Evolutionary conservation across 2,329 filamentous ascomycete genomes (phyloP).

Genomic region (Trichoderma pleuroti): DNA sequence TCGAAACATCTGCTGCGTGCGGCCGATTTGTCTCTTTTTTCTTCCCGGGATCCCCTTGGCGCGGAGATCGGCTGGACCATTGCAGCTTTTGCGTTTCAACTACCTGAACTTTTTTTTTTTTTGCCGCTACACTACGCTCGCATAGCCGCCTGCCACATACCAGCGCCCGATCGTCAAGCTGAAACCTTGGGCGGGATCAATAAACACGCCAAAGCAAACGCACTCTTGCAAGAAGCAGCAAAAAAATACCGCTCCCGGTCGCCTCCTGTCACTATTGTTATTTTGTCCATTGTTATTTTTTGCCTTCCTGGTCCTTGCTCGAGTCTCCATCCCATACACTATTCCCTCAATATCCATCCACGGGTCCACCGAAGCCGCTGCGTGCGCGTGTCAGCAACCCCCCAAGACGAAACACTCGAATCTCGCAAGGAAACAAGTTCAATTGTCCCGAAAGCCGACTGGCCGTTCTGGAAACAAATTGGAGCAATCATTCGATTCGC

Average conservation of each 20-base stretch:
- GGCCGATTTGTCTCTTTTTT: not conserved
- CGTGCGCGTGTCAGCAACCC: not conserved
- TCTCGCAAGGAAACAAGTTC: constrained; percentile 3
- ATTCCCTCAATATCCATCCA: not conserved
- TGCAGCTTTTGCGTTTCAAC: constrained; percentile 9
- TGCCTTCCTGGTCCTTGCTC: constrained; percentile 9
- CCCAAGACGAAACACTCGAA: constrained; percentile 13
- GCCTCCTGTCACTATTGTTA: not conserved
- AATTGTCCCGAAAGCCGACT: constrained; percentile 13
- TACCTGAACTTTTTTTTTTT: not conserved
- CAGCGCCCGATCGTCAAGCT: not conserved
- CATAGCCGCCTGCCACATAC: not conserved
- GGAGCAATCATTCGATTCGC: constrained; percentile 4
- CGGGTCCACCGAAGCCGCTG: not conserved
- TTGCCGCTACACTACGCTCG: not conserved
- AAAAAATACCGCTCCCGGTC: not conserved
- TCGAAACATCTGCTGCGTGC: not conserved
- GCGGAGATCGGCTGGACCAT: constrained; percentile 11
- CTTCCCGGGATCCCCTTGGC: not conserved
- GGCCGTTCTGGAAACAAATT: constrained; percentile 11
- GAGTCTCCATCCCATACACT: constrained; percentile 7
- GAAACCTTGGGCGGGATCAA: constrained; percentile 8
- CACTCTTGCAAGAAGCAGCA: not conserved
- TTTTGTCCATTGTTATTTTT: not conserved
- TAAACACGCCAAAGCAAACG: constrained; percentile 4